phyloP scores from a whole-genome alignment of 2,329 filamentous ascomycete species.

The Pyrenophora seminiperda region DNA sequence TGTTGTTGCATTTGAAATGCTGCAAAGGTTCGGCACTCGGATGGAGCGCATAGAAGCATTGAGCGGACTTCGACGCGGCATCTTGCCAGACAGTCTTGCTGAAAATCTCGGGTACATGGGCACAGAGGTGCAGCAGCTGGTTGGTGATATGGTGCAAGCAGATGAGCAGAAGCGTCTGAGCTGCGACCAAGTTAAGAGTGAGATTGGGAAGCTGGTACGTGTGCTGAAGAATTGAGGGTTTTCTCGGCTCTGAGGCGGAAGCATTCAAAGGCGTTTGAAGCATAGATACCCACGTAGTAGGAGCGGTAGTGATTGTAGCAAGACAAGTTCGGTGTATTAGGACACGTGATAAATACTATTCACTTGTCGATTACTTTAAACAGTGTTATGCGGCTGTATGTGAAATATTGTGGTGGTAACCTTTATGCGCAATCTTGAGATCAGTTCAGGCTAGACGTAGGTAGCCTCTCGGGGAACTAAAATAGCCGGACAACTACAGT shows the following conservation, averaged over 20 bases:
- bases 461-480: too few relatives aligned
- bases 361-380: too few relatives aligned
- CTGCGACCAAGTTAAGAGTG: constrained; percentile 38
- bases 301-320: background rate
- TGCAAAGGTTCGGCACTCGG: constrained; percentile 56
- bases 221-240: constrained; percentile 15
- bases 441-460: too few relatives aligned
- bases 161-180: constrained; percentile 37
- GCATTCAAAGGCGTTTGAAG: background rate
- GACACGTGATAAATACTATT: too few relatives aligned
- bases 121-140: constrained; percentile 28
- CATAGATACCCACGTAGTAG: background rate
- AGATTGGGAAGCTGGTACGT: constrained; percentile 28
- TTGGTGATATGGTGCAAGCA: constrained; percentile 41
- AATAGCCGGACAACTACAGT: too few relatives aligned
- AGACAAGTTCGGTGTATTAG: too few relatives aligned
- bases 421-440: too few relatives aligned
- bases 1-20: constrained; percentile 66
- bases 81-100: constrained; percentile 39
- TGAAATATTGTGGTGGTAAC: too few relatives aligned
- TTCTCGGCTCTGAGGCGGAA: too few relatives aligned
- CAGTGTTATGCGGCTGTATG: too few relatives aligned
- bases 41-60: constrained; percentile 50
- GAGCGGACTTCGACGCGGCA: constrained; percentile 38
- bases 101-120: constrained; percentile 26